These are phyloP conservation scores for Exophiala sp. DNA, from an alignment of 2,329 filamentous ascomycete genomes.

Conservation along the genomic window DNA sequence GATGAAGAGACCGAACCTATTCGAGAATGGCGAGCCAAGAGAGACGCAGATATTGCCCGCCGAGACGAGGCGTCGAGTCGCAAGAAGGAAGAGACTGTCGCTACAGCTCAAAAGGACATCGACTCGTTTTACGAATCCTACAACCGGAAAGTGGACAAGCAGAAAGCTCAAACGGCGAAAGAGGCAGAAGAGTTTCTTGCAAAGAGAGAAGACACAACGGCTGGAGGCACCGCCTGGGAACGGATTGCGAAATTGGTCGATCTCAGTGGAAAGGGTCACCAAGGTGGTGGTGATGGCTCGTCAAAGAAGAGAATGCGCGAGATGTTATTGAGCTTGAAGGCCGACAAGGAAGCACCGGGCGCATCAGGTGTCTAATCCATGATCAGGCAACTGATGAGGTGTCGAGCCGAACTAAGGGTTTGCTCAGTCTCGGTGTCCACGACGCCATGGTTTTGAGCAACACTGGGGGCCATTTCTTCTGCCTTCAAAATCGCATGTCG, in stretches of 20 bases:
- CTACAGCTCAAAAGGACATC: constrained; percentile 88
- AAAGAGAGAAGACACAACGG: constrained; percentile 85
- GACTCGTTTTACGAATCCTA: constrained; percentile 99
- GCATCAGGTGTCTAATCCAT: constrained; percentile 46
- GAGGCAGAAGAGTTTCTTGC: constrained; percentile 92
- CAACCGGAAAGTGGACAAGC: constrained; percentile 96
- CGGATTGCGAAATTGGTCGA: constrained; percentile 97
- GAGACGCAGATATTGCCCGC: constrained; percentile 77
- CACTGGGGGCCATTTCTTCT: too few species aligned
- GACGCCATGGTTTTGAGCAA: too few species aligned
- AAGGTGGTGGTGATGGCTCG: constrained; percentile 80
- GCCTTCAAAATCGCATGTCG: too few species aligned
- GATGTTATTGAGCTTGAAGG: constrained; percentile 77
- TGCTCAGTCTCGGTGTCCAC: not conserved
- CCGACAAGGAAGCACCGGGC: constrained; percentile 81
- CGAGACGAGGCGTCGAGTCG: constrained; percentile 78
- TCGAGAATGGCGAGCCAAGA: constrained; percentile 84
- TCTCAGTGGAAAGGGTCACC: constrained; percentile 81
- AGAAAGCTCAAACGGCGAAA: constrained; percentile 77
- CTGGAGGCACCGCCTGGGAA: constrained; percentile 97
- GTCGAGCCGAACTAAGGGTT: not conserved
- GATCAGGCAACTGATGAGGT: not conserved
- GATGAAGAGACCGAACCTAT: constrained; percentile 57
- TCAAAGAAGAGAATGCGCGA: constrained; percentile 97
- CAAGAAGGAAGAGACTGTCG: constrained; percentile 80